phyloP scores from a whole-genome alignment of 1,284 basidiomycete genomes.

The Rhizoctonia solani region DNA sequence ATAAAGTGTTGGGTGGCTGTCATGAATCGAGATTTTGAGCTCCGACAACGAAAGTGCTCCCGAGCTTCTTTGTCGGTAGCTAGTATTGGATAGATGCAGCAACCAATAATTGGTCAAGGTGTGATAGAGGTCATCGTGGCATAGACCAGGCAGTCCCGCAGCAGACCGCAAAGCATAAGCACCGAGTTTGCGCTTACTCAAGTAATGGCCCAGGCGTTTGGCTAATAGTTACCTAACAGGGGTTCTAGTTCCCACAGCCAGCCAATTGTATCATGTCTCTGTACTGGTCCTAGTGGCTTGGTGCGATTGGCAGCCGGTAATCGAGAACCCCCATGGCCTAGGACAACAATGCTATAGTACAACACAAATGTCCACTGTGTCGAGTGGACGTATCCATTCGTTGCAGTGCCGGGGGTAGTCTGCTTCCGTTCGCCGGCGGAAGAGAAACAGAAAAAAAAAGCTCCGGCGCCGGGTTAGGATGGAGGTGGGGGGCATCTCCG shows the following conservation, averaged over 20 bases:
- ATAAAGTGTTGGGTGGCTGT: slow-evolving; percentile 15
- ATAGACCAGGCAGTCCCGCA: background rate
- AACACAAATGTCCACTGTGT: no score
- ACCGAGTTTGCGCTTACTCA: background rate
- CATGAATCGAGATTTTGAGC: slow-evolving; percentile 23
- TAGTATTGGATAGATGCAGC: background rate
- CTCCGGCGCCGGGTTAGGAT: slow-evolving; percentile 4
- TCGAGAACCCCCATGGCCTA: background rate
- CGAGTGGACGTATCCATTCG: background rate
- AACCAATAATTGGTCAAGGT: background rate
- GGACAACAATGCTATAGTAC: slow-evolving; percentile 16
- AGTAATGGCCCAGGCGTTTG: slow-evolving; percentile 14
- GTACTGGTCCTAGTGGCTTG: no score
- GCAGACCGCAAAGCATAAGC: background rate
- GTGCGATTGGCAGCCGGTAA: background rate
- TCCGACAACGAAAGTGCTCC: slow-evolving; percentile 9
- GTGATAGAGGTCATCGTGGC: slow-evolving; percentile 9
- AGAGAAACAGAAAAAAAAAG: background rate
- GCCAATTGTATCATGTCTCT: background rate
- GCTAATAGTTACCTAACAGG: background rate
- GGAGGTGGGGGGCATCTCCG: background rate
- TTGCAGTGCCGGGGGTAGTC: background rate
- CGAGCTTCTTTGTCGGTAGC: background rate
- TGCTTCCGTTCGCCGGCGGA: background rate
- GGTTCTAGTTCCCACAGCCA: background rate